A percentile compares a stretch with the other conserved stretches of the same genome.
Evolutionary conservation across 345 rosid species (phyloP).

Genomic region (Populus simonii): DNA sequence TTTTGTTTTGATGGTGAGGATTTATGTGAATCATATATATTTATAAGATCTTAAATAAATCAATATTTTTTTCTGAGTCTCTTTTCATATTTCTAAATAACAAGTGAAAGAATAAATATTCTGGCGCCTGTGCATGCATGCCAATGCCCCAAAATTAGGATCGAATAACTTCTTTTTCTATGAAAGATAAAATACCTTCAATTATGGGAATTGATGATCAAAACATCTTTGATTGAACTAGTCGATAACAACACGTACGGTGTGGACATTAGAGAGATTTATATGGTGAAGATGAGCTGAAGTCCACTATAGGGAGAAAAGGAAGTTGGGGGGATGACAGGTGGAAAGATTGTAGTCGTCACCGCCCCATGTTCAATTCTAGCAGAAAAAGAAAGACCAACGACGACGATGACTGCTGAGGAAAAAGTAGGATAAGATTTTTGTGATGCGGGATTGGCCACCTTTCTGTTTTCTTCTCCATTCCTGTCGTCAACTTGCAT

Average conservation of each 20-base stretch:
- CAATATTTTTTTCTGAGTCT: neutral
- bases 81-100: neutral
- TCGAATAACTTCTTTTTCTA: neutral
- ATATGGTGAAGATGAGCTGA: neutral
- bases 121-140: neutral
- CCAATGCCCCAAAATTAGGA: neutral
- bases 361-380: neutral
- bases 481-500: constrained; percentile 9
- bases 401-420: constrained; percentile 3
- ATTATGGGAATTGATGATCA: neutral
- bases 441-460: constrained; percentile 14
- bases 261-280: neutral
- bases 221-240: neutral
- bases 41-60: too few relatives aligned
- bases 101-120: neutral
- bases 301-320: neutral
- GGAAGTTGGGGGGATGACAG: constrained; percentile 21
- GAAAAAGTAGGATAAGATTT: constrained; percentile 14
- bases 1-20: too few relatives aligned
- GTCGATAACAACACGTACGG: neutral
- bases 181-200: too few relatives aligned
- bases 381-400: neutral
- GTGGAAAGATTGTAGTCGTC: constrained; percentile 8
- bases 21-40: too few relatives aligned
- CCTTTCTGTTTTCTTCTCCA: constrained; percentile 4